Evolutionary conservation across 805 yeast genomes (phyloP), one percentile per base, ranked within the genome.

Genomic region (Lipomyces kockii): DNA sequence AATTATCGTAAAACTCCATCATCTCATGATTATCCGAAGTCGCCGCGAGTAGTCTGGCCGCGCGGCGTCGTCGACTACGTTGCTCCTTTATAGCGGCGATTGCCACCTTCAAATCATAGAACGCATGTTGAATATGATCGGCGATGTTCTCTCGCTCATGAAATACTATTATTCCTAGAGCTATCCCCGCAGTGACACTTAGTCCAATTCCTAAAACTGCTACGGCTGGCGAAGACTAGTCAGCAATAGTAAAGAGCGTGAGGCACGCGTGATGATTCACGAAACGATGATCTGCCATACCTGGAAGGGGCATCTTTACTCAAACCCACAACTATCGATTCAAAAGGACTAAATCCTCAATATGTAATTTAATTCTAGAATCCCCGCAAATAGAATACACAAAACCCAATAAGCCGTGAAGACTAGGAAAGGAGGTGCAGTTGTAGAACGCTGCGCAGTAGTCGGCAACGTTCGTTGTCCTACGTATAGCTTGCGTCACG

Each of bases 121-220:
- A 25, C 7, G 37, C 32, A 17, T 29, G 56, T 8, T 27, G 22
- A 17, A 61, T 22, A 37, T 29, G 20, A 25, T 64, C 51, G 8
- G 32, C 61, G 14, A 64, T 64, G 27, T 61, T 51, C 35, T 60
- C 58, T 12, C 67, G 60, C 39, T 64, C 67, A 29, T 60, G 39
- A 27, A 54, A 64, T 17, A 64, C 55, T n/a, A 64, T 39, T 22
- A 64, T 39, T 7, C 67, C 64, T 6, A 64, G 43, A 46, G 59
- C 32, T n/a, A 64, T 39, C 9, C 67, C 67, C 46, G 63, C 34
- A 6, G 67, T 51, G 17, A 64, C 34, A 17, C 67, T 64, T 5
- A 64, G 37, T 6, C 67, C 67, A 22, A 64, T 35, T 22, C 64
- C 63, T 17, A 63, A 60, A 34, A 55, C 63, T 12, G 53, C 14